Percentiles rank a stretch among this genome's conserved stretches.
Conservation (phyloP, 768 basidiomycete species). For the Tylopilus rubrobrunneus region DNA sequence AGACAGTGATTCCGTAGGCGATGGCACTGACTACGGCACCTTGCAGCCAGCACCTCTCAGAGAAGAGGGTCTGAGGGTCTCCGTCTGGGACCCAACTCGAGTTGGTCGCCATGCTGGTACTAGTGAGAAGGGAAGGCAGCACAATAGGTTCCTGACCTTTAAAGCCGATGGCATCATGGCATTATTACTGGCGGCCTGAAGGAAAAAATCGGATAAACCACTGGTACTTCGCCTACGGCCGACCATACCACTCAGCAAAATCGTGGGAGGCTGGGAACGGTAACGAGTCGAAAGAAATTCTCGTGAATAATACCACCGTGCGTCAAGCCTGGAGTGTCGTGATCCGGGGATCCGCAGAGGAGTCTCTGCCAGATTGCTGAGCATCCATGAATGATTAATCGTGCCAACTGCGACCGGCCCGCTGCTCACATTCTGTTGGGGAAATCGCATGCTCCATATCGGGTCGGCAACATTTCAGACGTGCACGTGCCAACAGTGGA, state of each 20-base stretch:
- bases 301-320: background rate
- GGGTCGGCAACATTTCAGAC: background rate
- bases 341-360: too few relatives aligned
- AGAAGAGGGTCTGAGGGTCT: slow-evolving; percentile 9
- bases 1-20: slow-evolving; percentile 6
- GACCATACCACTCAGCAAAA: background rate
- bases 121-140: background rate
- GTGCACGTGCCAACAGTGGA: background rate
- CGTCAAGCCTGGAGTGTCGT: background rate
- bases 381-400: too few relatives aligned
- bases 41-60: slow-evolving; percentile 19
- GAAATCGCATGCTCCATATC: background rate
- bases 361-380: too few relatives aligned
- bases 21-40: slow-evolving; percentile 3
- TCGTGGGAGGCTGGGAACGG: background rate
- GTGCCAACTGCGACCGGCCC: background rate
- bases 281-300: background rate
- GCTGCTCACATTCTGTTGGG: too few relatives aligned
- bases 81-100: slow-evolving; percentile 16
- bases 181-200: background rate
- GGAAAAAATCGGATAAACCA: background rate
- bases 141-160: background rate
- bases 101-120: slow-evolving; percentile 10
- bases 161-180: background rate
- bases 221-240: background rate